Evolutionary conservation across 768 basidiomycete genomes (phyloP).

Genomic region (Boletus tylopilopsis): DNA sequence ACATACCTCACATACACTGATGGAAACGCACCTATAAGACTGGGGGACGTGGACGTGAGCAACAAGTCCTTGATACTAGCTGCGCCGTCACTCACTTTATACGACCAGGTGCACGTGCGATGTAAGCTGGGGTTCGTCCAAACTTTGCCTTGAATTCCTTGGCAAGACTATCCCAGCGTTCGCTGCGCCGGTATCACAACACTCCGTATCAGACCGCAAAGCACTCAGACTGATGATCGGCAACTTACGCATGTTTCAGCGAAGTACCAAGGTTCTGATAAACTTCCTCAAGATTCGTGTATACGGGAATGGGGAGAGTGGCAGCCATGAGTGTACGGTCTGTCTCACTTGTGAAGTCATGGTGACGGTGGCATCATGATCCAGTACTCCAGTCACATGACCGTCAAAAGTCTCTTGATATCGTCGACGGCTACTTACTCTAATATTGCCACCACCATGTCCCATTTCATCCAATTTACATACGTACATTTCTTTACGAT

Average conservation of each 20-base stretch:
- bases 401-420: too few relatives aligned
- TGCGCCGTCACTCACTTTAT: conserved; percentile 53
- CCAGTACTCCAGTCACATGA: too few relatives aligned
- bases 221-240: background rate
- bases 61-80: too few relatives aligned
- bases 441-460: too few relatives aligned
- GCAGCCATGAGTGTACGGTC: conserved; percentile 30
- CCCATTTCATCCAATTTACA: too few relatives aligned
- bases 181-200: conserved; percentile 23
- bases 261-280: conserved; percentile 52
- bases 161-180: conserved; percentile 59
- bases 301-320: conserved; percentile 57
- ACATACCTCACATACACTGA: background rate
- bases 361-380: too few relatives aligned
- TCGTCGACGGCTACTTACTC: too few relatives aligned
- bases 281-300: conserved; percentile 52
- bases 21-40: conserved; percentile 32
- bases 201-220: background rate
- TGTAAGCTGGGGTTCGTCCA: conserved; percentile 62
- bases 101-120: conserved; percentile 75
- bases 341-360: too few relatives aligned
- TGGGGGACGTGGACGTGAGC: conserved; percentile 4
- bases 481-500: too few relatives aligned
- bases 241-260: conserved; percentile 45
- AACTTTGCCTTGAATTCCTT: conserved; percentile 61